Evolutionary conservation across 2,329 filamentous ascomycete genomes (phyloP).

Genomic region (Geosmithia flava): DNA sequence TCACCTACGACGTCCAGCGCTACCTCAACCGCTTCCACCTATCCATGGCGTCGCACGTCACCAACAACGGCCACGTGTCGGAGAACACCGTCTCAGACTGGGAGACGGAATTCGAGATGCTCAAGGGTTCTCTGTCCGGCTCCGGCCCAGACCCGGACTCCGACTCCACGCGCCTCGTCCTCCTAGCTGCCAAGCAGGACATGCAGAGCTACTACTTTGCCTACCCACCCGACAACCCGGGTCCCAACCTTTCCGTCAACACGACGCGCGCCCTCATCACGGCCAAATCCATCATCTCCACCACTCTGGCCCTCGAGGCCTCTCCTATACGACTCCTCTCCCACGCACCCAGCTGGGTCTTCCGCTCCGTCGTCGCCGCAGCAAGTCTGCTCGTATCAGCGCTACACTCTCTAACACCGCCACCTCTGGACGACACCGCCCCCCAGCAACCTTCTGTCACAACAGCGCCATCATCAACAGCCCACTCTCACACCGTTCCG

Average conservation of each 20-base stretch:
- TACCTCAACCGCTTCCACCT: conserved; percentile 36
- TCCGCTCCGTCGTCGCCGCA: conserved; percentile 32
- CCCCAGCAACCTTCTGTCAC: neutral
- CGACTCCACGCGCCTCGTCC: conserved; percentile 36
- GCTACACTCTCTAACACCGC: conserved; percentile 15
- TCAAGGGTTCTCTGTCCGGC: conserved; percentile 17
- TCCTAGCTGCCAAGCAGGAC: conserved; percentile 36
- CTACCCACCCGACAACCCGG: conserved; percentile 23
- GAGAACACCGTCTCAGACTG: conserved; percentile 32
- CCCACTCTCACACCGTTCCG: neutral
- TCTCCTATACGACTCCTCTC: conserved; percentile 22
- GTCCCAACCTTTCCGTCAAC: conserved; percentile 1
- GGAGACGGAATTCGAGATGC: conserved; percentile 38
- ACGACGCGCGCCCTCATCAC: conserved; percentile 15
- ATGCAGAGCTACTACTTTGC: conserved; percentile 41
- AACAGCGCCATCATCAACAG: neutral
- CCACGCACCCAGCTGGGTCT: conserved; percentile 37
- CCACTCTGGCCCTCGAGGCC: conserved; percentile 27
- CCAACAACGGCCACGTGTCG: conserved; percentile 31
- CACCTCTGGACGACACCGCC: conserved; percentile 22
- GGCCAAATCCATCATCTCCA: conserved; percentile 26
- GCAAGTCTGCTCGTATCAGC: conserved; percentile 31
- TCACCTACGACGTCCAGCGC: conserved; percentile 33
- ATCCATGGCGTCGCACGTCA: conserved; percentile 32
- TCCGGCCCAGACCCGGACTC: neutral